Percentiles rank a stretch among this genome's conserved stretches.
These are phyloP conservation scores for Trichosporon asahii DNA, from an alignment of 1,284 basidiomycete genomes.

Conservation along the genomic window DNA sequence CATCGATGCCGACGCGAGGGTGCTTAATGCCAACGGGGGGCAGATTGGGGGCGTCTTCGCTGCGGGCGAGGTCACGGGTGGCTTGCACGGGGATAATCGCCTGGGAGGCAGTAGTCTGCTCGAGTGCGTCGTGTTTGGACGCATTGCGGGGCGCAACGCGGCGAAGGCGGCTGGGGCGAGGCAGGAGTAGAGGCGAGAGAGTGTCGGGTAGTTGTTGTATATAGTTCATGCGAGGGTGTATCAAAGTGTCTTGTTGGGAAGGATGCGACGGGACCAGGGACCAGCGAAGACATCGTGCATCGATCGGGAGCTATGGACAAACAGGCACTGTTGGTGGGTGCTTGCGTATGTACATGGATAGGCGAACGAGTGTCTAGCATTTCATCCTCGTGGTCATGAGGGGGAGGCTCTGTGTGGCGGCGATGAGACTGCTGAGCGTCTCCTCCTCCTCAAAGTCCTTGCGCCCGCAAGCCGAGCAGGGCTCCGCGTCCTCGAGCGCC, in stretches of 20 bases:
- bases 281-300: background rate
- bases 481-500: too few species aligned
- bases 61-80: constrained; percentile 22
- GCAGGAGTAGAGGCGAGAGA: background rate
- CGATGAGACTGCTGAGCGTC: too few species aligned
- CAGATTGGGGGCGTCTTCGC: constrained; percentile 14
- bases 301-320: background rate
- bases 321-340: background rate
- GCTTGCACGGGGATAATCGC: constrained; percentile 23
- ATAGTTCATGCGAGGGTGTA: background rate
- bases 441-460: too few species aligned
- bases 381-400: too few species aligned
- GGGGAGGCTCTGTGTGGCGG: too few species aligned
- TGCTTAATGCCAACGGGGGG: background rate
- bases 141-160: constrained; percentile 14
- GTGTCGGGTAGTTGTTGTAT: background rate
- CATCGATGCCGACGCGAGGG: constrained; percentile 11
- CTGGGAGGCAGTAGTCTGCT: constrained; percentile 19
- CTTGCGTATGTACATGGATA: too few species aligned
- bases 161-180: background rate
- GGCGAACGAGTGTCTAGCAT: too few species aligned
- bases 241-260: background rate
- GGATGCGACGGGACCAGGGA: too few species aligned
- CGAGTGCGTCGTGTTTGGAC: constrained; percentile 22
- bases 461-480: too few species aligned